phyloP scores from a whole-genome alignment of 2,329 filamentous ascomycete species.

The Calonectria crousiana region DNA sequence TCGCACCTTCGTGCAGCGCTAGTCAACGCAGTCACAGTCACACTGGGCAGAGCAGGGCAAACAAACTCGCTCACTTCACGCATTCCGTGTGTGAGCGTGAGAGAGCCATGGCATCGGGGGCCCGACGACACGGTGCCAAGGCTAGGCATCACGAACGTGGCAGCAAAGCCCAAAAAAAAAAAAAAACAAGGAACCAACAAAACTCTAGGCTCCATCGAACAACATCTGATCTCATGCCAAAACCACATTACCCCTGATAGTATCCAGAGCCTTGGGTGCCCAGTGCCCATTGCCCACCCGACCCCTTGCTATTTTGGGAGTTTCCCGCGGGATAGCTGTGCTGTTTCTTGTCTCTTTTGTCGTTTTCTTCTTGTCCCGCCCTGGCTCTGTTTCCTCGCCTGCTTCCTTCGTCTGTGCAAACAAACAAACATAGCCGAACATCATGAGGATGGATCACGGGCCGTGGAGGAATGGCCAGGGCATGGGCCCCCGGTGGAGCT shows the following conservation, averaged over 20 bases:
- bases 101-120: background rate
- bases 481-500: background rate
- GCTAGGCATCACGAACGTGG: background rate
- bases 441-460: background rate
- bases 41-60: background rate
- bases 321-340: background rate
- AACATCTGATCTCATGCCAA: conserved; percentile 6
- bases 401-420: background rate
- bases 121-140: background rate
- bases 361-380: background rate
- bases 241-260: background rate
- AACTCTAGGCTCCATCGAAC: background rate
- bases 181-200: background rate
- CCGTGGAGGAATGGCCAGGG: conserved; percentile 1
- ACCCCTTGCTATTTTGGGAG: background rate
- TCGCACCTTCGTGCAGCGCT: background rate
- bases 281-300: background rate
- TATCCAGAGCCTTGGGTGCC: conserved; percentile 14
- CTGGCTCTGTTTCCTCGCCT: background rate
- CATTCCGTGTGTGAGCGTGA: background rate
- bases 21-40: background rate
- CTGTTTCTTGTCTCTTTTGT: background rate
- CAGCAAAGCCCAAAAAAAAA: background rate
- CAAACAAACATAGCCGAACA: background rate
- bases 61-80: background rate